Conservation (phyloP, 73 alveolate genomes). For the Paraurostyla sp. region DNA sequence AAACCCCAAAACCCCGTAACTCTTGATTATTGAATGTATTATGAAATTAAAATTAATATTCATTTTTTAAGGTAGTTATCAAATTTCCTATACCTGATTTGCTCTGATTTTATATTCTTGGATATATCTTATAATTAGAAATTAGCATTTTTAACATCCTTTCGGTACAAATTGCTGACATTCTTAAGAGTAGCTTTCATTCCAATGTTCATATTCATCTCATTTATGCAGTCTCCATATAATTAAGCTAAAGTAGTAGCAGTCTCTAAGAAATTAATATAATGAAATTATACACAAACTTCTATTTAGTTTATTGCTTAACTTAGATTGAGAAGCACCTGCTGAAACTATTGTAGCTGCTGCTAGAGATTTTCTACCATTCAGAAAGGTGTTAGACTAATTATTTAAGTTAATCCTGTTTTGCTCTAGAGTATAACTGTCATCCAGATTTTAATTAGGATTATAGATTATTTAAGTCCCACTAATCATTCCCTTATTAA, state of each 20-base stretch:
- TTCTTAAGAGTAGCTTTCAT: slow-evolving; percentile 24
- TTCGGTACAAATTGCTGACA: slow-evolving; percentile 8
- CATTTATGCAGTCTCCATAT: slow-evolving; percentile 45
- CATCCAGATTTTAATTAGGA: neutral
- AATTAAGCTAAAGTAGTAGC: slow-evolving; percentile 35
- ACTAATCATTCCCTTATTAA: too few species aligned
- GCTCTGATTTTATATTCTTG: slow-evolving; percentile 44
- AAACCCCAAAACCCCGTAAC: too few species aligned
- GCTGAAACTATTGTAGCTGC: neutral
- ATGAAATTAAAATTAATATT: neutral
- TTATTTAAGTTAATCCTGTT: neutral
- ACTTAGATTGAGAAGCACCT: neutral
- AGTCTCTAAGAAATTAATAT: slow-evolving; percentile 4
- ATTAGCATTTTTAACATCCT: slow-evolving; percentile 43
- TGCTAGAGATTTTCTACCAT: neutral
- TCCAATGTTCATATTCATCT: slow-evolving; percentile 8
- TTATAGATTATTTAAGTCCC: too few species aligned
- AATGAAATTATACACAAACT: neutral
- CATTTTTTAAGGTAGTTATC: slow-evolving; percentile 40
- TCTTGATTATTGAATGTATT: too few species aligned
- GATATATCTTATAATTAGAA: neutral
- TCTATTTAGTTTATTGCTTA: neutral
- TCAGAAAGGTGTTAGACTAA: too few species aligned
- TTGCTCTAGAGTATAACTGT: neutral
- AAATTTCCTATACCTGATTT: slow-evolving; percentile 40